Conservation (phyloP, 108 stramenopile genomes). For the Pseudonitzschia multiseries region DNA sequence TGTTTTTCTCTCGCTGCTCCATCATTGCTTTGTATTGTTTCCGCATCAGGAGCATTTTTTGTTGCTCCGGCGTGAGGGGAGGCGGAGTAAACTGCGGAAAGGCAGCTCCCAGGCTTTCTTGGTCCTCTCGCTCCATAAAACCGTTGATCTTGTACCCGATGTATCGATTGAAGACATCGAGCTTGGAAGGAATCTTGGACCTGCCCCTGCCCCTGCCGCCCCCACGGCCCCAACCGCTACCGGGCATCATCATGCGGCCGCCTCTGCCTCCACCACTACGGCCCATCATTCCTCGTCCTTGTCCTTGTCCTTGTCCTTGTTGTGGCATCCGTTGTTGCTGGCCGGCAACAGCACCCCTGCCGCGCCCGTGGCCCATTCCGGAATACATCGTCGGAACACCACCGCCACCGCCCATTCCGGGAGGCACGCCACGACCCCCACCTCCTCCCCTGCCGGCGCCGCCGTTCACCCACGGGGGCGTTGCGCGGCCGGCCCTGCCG, state of each 20-base stretch:
- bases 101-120: constrained; percentile 19
- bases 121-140: constrained; percentile 22
- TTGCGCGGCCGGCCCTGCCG: no score
- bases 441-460: not conserved
- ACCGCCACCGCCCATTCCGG: no score
- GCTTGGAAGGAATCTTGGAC: constrained; percentile 1
- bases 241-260: not conserved
- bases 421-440: no score
- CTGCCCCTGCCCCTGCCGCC: not conserved
- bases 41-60: constrained; percentile 7
- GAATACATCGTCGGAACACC: no score
- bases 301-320: no score
- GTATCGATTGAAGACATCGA: constrained; percentile 20
- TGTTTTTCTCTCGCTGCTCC: not conserved
- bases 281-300: constrained; percentile 1
- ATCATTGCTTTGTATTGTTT: constrained; percentile 10
- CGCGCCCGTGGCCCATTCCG: not conserved
- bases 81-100: constrained; percentile 20
- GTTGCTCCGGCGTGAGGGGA: constrained; percentile 20
- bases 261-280: not conserved
- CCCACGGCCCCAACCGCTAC: constrained; percentile 14
- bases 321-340: no score
- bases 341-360: not conserved
- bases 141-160: constrained; percentile 5
- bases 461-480: not conserved